These are phyloP conservation scores for Salpingoeca rosetta DNA, from an alignment of 78 protist species.

Conservation along the genomic window DNA sequence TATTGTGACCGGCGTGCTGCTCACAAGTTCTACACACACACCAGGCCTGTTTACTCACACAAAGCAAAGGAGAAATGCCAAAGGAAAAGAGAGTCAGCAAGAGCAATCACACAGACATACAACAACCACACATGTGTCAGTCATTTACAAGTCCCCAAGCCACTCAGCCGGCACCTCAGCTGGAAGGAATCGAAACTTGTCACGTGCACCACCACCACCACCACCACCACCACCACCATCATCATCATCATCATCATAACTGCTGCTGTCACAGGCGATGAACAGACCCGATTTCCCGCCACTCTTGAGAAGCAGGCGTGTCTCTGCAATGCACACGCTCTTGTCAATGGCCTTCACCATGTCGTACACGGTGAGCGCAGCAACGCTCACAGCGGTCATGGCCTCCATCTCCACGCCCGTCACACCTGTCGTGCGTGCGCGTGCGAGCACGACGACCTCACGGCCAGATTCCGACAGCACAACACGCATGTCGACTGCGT, in stretches of 20 bases:
- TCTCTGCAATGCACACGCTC: slow-evolving; percentile 43
- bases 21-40: too few relatives aligned
- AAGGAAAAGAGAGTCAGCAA: too few relatives aligned
- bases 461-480: slow-evolving; percentile 18
- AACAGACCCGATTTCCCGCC: slow-evolving; percentile 48
- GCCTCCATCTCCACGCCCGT: slow-evolving; percentile 89
- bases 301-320: slow-evolving; percentile 34
- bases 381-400: slow-evolving; percentile 49
- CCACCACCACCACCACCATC: not conserved
- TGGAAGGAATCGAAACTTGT: not conserved
- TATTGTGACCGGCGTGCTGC: too few relatives aligned
- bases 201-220: not conserved
- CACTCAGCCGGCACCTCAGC: not conserved
- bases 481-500: not conserved
- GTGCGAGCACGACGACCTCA: not conserved
- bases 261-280: not conserved
- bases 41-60: too few relatives aligned
- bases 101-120: too few relatives aligned
- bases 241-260: not conserved
- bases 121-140: too few relatives aligned
- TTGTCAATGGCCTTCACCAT: slow-evolving; percentile 66
- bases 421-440: not conserved
- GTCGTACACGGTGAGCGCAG: slow-evolving; percentile 63
- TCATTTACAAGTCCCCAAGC: too few relatives aligned
- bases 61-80: too few relatives aligned